phyloP scores from a whole-genome alignment of 768 basidiomycete genomes.

The Leccinum barrowsii region DNA sequence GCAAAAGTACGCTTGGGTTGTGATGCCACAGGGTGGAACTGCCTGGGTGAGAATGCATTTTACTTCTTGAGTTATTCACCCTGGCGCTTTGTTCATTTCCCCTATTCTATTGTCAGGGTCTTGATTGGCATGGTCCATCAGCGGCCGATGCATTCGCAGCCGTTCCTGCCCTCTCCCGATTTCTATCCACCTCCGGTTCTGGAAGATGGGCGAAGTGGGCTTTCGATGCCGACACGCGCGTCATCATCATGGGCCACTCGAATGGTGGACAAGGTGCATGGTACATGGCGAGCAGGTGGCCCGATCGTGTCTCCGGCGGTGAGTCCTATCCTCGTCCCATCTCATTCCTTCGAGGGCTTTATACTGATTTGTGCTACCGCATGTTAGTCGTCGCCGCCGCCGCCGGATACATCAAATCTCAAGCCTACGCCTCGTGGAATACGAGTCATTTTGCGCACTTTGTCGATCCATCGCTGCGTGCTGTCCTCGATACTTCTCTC shows the following conservation, averaged over 20 bases:
- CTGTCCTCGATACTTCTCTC: slow-evolving; percentile 69
- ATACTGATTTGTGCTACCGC: not conserved
- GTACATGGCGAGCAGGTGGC: slow-evolving; percentile 73
- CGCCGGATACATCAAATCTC: slow-evolving; percentile 83
- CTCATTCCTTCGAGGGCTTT: too few relatives aligned
- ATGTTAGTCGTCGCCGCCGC: slow-evolving; percentile 69
- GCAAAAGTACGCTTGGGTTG: slow-evolving; percentile 64
- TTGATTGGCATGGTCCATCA: slow-evolving; percentile 92
- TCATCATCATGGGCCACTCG: slow-evolving; percentile 83
- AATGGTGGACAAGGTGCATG: slow-evolving; percentile 92
- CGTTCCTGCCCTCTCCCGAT: slow-evolving; percentile 50
- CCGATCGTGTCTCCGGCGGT: slow-evolving; percentile 71
- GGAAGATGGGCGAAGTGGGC: slow-evolving; percentile 40
- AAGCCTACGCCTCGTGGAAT: slow-evolving; percentile 74
- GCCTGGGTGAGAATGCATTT: slow-evolving; percentile 59
- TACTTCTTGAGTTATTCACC: not conserved
- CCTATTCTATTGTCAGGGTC: slow-evolving; percentile 47
- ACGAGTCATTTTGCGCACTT: slow-evolving; percentile 75
- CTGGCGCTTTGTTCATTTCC: not conserved
- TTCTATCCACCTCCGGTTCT: slow-evolving; percentile 36
- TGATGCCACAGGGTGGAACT: slow-evolving; percentile 77
- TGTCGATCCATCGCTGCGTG: slow-evolving; percentile 68
- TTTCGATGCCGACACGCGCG: slow-evolving; percentile 38
- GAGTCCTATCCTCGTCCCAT: slow-evolving; percentile 10
- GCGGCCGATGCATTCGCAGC: slow-evolving; percentile 64